phyloP scores from a whole-genome alignment of 768 basidiomycete species.

The Tylopilus felleus region DNA sequence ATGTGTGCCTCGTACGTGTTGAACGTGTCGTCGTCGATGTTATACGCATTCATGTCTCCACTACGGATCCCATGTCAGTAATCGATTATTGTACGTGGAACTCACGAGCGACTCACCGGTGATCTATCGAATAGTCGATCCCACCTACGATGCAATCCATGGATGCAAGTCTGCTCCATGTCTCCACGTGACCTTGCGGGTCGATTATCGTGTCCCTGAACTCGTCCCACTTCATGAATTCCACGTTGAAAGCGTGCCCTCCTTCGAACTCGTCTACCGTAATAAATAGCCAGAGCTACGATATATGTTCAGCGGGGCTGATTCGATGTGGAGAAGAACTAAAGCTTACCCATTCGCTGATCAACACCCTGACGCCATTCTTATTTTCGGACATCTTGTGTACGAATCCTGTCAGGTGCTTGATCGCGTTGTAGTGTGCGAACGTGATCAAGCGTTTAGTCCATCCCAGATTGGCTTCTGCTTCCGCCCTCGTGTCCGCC shows the following conservation, averaged over 20 bases:
- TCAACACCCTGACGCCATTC: too few relatives aligned
- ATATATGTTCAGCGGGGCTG: too few relatives aligned
- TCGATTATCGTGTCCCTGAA: background rate
- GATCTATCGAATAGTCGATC: background rate
- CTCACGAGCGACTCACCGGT: background rate
- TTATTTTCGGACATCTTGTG: too few relatives aligned
- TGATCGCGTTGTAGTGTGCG: too few relatives aligned
- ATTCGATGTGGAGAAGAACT: too few relatives aligned
- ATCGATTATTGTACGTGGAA: too few relatives aligned
- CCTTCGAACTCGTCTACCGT: background rate
- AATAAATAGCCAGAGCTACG: background rate
- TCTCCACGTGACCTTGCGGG: background rate
- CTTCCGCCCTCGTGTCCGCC: too few relatives aligned
- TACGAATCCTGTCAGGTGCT: too few relatives aligned
- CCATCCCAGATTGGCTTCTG: too few relatives aligned
- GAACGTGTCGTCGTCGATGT: background rate
- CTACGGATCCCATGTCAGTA: too few relatives aligned
- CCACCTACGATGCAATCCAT: background rate
- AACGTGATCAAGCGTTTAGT: too few relatives aligned
- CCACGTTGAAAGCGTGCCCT: background rate
- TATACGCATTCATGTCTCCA: background rate
- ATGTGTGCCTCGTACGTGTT: background rate
- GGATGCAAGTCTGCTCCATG: background rate
- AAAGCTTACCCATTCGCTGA: too few relatives aligned
- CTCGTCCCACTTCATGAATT: background rate